phyloP scores from a whole-genome alignment of 2,329 filamentous ascomycete species.

The Fusarium tuaranense region DNA sequence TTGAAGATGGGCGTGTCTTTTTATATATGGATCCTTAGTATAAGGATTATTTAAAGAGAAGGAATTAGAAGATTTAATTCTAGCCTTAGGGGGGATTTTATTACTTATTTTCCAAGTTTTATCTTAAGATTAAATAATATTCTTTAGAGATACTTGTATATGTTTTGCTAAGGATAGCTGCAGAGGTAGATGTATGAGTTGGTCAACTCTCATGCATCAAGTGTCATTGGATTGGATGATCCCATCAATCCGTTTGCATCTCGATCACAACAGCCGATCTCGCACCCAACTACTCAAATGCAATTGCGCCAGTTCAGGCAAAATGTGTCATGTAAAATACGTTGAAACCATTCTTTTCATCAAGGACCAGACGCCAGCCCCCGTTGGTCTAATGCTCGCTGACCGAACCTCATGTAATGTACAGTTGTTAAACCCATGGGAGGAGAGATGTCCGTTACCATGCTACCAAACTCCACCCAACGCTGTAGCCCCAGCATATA shows the following conservation, averaged over 20 bases:
- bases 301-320: not conserved
- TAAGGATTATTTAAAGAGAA: not conserved
- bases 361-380: constrained; percentile 51
- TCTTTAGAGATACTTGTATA: not conserved
- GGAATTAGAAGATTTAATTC: not conserved
- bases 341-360: constrained; percentile 42
- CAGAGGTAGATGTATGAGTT: not conserved
- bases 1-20: not conserved
- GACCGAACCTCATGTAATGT: constrained; percentile 59
- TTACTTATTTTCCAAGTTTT: not conserved
- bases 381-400: constrained; percentile 60
- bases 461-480: constrained; percentile 47
- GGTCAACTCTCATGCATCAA: not conserved
- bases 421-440: constrained; percentile 58
- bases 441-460: constrained; percentile 66
- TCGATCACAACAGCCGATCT: not conserved
- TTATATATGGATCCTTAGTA: not conserved
- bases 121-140: not conserved
- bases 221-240: not conserved
- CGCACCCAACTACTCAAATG: not conserved
- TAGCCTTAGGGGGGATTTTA: too few relatives aligned
- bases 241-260: not conserved
- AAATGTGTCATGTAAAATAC: not conserved
- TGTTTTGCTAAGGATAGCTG: not conserved
- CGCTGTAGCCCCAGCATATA: constrained; percentile 48